Evolutionary conservation across 164 flowering plant genomes (phyloP).

Genomic region (Macadamia integrifolia): DNA sequence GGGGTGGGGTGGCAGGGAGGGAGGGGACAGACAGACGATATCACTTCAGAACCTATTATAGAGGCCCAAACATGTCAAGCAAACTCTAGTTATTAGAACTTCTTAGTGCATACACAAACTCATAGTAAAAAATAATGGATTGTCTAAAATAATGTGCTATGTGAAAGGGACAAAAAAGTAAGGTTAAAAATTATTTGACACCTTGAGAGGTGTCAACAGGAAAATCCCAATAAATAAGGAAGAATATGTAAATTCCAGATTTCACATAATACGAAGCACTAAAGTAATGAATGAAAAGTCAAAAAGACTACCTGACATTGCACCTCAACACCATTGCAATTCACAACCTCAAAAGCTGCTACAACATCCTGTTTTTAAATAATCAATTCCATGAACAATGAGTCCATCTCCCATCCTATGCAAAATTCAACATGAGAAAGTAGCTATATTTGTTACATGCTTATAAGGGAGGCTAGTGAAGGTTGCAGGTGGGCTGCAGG

Average conservation of each 20-base stretch:
- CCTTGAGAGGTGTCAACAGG: no score
- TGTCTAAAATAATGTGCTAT: background rate
- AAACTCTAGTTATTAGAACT: background rate
- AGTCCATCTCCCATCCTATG: background rate
- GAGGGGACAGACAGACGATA: background rate
- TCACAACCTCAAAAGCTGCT: slow-evolving; percentile 98
- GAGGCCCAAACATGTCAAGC: background rate
- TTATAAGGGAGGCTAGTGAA: background rate
- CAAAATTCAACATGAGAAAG: background rate
- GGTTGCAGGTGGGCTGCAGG: no score
- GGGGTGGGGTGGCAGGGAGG: background rate
- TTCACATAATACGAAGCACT: no score
- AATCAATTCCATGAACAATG: slow-evolving; percentile 5
- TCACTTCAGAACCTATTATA: background rate
- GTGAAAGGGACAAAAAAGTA: no score
- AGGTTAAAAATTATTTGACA: no score
- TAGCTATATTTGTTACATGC: background rate
- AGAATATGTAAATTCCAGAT: no score
- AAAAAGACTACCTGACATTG: slow-evolving; percentile 77
- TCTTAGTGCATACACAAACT: background rate
- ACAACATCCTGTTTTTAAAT: slow-evolving; percentile 71
- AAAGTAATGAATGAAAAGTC: background rate
- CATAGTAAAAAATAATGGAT: background rate
- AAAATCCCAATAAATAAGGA: no score
- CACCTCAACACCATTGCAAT: slow-evolving; percentile 89